These are phyloP conservation scores for Solanum hybrid DNA, from an alignment of 305 asterid genomes.

Conservation along the genomic window DNA sequence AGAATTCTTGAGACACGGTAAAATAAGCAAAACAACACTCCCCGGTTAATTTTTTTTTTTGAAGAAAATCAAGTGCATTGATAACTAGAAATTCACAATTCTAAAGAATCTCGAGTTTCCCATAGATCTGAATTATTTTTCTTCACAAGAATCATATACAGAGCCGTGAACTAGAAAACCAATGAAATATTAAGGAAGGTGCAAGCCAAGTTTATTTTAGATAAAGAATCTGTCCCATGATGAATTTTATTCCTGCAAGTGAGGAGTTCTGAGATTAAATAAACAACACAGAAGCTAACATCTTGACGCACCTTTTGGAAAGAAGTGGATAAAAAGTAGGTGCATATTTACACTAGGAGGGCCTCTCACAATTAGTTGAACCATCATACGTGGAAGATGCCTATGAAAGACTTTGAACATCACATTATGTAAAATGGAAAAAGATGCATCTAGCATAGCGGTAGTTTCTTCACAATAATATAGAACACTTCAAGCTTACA, in stretches of 20 bases:
- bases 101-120: not conserved
- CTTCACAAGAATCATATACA: not conserved
- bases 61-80: not conserved
- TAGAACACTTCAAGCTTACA: not conserved
- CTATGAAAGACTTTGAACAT: not conserved
- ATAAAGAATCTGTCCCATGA: not conserved
- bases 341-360: not conserved
- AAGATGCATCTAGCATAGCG: not conserved
- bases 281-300: not conserved
- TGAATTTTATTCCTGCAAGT: not conserved
- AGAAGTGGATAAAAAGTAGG: not conserved
- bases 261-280: slow-evolving; percentile 1
- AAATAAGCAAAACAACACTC: not conserved
- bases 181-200: not conserved
- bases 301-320: not conserved
- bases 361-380: not conserved
- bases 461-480: not conserved
- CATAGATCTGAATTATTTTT: not conserved
- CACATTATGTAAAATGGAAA: not conserved
- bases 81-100: not conserved
- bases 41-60: not conserved
- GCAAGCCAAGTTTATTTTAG: not conserved
- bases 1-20: not conserved
- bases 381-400: not conserved
- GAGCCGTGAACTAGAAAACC: not conserved